A percentile compares a stretch with the other conserved stretches of the same genome.
Evolutionary conservation across 129 eudicot species (phyloP).

Genomic region (Pulicaria dysenterica): DNA sequence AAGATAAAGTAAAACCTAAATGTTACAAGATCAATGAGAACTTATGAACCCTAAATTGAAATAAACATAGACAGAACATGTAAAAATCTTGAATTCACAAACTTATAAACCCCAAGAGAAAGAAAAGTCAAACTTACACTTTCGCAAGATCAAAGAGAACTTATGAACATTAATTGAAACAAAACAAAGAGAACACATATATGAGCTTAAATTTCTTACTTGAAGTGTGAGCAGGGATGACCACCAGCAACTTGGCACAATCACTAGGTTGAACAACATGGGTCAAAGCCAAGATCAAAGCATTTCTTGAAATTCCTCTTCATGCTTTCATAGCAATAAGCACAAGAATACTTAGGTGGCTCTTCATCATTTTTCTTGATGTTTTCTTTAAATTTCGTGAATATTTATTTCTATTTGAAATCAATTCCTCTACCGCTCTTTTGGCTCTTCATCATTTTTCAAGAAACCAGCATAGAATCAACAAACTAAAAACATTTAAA

Average conservation of each 20-base stretch:
- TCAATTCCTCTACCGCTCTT: constrained; percentile 50
- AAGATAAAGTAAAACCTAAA: constrained; percentile 27
- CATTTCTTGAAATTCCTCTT: constrained; percentile 62
- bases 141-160: constrained; percentile 9
- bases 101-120: constrained; percentile 19
- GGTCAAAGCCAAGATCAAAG: constrained; percentile 81
- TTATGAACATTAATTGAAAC: constrained; percentile 5
- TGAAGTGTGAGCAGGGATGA: constrained; percentile 61
- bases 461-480: background rate
- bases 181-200: constrained; percentile 4
- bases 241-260: constrained; percentile 71
- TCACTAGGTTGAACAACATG: constrained; percentile 93
- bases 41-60: constrained; percentile 3
- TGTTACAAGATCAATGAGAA: constrained; percentile 3
- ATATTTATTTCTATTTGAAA: too few species aligned
- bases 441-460: constrained; percentile 51
- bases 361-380: too few species aligned
- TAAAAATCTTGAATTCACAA: background rate
- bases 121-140: constrained; percentile 23
- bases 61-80: background rate
- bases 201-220: constrained; percentile 39
- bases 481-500: background rate
- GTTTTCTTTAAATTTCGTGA: too few species aligned
- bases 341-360: too few species aligned
- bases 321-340: constrained; percentile 82